Evolutionary conservation across 176 grass and related monocot genomes (phyloP).

Genomic region (Calamus simplicifolius): DNA sequence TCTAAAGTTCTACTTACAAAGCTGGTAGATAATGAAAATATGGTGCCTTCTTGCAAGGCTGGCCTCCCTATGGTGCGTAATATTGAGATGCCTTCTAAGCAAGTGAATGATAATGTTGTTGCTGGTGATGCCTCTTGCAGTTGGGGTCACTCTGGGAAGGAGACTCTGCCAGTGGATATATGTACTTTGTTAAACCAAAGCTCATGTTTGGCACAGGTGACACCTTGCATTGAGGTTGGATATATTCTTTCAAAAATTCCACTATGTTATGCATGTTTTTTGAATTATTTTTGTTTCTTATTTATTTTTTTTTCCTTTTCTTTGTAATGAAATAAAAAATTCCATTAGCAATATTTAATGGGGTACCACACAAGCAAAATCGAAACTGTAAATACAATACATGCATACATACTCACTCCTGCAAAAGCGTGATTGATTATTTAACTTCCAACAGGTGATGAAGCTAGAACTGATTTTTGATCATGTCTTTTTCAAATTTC

Average conservation of each 20-base stretch:
- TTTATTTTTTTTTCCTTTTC: slow-evolving; percentile 7
- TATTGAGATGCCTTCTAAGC: slow-evolving; percentile 13
- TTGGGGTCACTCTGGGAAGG: slow-evolving; percentile 7
- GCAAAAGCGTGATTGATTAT: too few relatives aligned
- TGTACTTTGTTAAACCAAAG: slow-evolving; percentile 28
- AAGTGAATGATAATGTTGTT: slow-evolving; percentile 13
- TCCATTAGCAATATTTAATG: too few relatives aligned
- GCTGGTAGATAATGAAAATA: slow-evolving; percentile 24
- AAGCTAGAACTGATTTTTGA: too few relatives aligned
- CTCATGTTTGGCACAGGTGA: slow-evolving; percentile 7
- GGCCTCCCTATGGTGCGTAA: slow-evolving; percentile 1
- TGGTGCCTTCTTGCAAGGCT: slow-evolving; percentile 14
- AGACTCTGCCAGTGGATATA: slow-evolving; percentile 23
- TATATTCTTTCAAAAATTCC: not conserved
- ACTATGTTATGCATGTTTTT: not conserved
- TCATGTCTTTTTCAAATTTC: too few relatives aligned
- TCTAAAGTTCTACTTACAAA: slow-evolving; percentile 19
- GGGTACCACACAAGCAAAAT: too few relatives aligned
- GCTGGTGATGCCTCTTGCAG: slow-evolving; percentile 5
- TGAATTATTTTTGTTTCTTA: not conserved
- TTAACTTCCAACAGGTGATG: too few relatives aligned
- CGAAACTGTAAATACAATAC: too few relatives aligned
- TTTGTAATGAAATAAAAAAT: too few relatives aligned
- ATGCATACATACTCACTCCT: too few relatives aligned
- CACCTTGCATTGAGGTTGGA: slow-evolving; percentile 25